These are phyloP conservation scores for Serendipita sp. DNA, from an alignment of 768 basidiomycete genomes.

Conservation along the genomic window DNA sequence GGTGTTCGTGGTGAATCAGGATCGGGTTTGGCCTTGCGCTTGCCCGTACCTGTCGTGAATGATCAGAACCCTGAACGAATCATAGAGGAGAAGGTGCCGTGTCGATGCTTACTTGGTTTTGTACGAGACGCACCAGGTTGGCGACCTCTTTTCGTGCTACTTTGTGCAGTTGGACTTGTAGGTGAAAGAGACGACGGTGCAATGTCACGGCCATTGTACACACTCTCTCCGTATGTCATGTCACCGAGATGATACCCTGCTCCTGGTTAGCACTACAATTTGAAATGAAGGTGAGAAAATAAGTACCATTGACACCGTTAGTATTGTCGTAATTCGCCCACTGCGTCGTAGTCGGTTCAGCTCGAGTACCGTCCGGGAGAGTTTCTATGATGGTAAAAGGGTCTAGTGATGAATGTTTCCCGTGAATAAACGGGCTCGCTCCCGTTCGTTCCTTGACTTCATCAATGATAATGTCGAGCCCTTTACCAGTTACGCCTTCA, in stretches of 20 bases:
- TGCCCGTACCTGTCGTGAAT: background rate
- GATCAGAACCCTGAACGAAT: background rate
- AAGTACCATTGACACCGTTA: background rate
- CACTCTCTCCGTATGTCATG: background rate
- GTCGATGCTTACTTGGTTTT: background rate
- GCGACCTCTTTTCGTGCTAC: background rate
- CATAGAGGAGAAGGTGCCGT: background rate
- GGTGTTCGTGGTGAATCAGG: background rate
- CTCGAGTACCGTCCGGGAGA: background rate
- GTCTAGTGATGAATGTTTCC: slow-evolving; percentile 35
- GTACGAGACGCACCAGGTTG: background rate
- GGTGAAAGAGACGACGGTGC: background rate
- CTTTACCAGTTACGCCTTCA: slow-evolving; percentile 31
- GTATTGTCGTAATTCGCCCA: background rate
- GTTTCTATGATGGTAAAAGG: slow-evolving; percentile 20
- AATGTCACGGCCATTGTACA: background rate
- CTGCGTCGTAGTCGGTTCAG: background rate
- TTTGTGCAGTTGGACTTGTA: background rate
- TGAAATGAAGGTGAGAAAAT: background rate
- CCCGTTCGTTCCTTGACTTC: slow-evolving; percentile 34
- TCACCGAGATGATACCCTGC: background rate
- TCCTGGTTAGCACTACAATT: background rate
- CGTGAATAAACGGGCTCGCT: slow-evolving; percentile 31
- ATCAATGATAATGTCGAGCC: slow-evolving; percentile 32
- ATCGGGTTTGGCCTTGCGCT: background rate